Base-by-base conservation (phyloP, 495 filamentous ascomycete species). In the Halenospora varia region DNA sequence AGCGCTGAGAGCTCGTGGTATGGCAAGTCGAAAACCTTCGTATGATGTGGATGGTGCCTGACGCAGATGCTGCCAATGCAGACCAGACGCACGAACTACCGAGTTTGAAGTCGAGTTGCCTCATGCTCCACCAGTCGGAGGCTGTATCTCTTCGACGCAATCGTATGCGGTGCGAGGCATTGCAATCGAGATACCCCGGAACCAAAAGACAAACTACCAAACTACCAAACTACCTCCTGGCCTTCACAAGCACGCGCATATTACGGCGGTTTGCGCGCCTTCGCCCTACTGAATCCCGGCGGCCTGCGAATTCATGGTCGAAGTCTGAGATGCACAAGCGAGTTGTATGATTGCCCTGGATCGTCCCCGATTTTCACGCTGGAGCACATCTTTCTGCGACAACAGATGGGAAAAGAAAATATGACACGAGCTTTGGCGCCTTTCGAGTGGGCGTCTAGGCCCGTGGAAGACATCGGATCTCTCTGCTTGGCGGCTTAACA, bases 391-490 rank as follows among this genome's bases (percentile, higher is more conserved):
- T n/a, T n/a, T n/a, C n/a, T n/a, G n/a, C 19, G 22, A 26, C 6
- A 48, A 23, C 45, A 8, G 11, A 9, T 3, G 20, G 8, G 26
- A 57, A 45, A 45, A 18, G 23, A 25, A n/a, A n/a, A 51, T 24
- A 24, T 10, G 3, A n/a, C 2, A 48, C 24, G 22, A 10, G 13
- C 19, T 44, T 22, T 57, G 47, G 29, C 55, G 48, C 19, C 46
- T 19, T 25, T 20, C 8, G 8, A 17, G n/a, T 6, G 13, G 42
- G 42, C 17, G 11, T 15, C 18, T 4, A n/a, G 42, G 42, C 6
- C 18, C 17, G 26, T 51, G 48, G 55, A 46, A 57, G 47, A 29
- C 40, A 55, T 55, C 44, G 11, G 41, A 47, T 39, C 53, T 19
- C 22, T 10, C 20, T 17, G 18, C 11, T 45, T 45, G 42, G 42